Evolutionary conservation across 139 green algal genomes (phyloP).

Genomic region (Zygnema circumcarinatum): DNA sequence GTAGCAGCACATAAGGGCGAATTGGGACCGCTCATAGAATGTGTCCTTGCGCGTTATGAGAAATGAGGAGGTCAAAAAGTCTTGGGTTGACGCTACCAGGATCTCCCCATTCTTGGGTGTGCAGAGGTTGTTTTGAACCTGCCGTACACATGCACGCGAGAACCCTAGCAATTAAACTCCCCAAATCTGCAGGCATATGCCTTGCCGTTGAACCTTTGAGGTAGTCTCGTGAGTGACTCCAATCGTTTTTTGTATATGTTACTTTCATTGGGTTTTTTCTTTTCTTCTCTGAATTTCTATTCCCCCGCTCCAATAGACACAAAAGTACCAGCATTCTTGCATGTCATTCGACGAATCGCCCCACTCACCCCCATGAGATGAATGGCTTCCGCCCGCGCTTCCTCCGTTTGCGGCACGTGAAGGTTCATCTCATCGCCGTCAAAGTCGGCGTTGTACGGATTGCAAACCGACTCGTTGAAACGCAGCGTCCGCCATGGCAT

Average conservation of each 20-base stretch:
- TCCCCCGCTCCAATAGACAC: too few species aligned
- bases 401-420: slow-evolving; percentile 96
- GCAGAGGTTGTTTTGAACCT: slow-evolving; percentile 83
- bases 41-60: slow-evolving; percentile 78
- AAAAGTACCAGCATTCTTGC: too few species aligned
- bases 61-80: slow-evolving; percentile 95
- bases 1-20: slow-evolving; percentile 75
- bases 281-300: too few species aligned
- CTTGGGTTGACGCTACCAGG: slow-evolving; percentile 92
- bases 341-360: neutral
- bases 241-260: too few species aligned
- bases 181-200: too few species aligned
- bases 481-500: slow-evolving; percentile 90
- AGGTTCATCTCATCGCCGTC: slow-evolving; percentile 99
- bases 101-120: slow-evolving; percentile 98
- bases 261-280: too few species aligned
- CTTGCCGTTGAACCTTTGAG: too few species aligned
- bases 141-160: neutral
- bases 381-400: slow-evolving; percentile 90
- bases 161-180: neutral
- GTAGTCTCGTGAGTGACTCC: too few species aligned
- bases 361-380: slow-evolving; percentile 85
- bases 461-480: slow-evolving; percentile 98
- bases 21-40: slow-evolving; percentile 70
- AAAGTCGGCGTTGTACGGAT: slow-evolving; percentile 99